These are phyloP conservation scores for Orbilia javanica DNA, from an alignment of 2,329 filamentous ascomycete genomes.

Conservation along the genomic window DNA sequence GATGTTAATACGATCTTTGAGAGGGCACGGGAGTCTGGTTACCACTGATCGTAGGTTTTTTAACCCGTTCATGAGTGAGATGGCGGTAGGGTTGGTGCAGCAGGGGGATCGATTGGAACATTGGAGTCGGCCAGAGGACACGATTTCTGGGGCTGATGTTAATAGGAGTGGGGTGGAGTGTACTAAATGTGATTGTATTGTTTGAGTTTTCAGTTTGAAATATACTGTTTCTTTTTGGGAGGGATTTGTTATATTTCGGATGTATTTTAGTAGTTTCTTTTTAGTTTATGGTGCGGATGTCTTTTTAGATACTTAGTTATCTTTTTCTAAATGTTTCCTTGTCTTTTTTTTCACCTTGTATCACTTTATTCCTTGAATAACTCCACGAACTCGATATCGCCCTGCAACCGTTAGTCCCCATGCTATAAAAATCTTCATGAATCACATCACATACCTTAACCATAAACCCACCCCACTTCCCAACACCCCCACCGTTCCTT, in stretches of 20 bases:
- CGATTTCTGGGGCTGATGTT: not conserved
- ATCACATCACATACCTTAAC: slow-evolving; percentile 34
- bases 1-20: not conserved
- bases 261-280: not conserved
- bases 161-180: not conserved
- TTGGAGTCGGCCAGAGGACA: not conserved
- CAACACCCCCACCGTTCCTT: slow-evolving; percentile 9
- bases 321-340: slow-evolving; percentile 30
- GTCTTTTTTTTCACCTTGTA: slow-evolving; percentile 9
- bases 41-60: not conserved
- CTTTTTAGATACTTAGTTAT: not conserved
- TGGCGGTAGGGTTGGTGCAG: not conserved
- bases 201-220: not conserved
- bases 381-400: slow-evolving; percentile 39
- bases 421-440: too few relatives aligned
- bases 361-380: slow-evolving; percentile 27
- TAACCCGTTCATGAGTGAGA: not conserved
- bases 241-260: not conserved
- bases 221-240: too few relatives aligned
- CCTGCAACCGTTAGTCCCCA: slow-evolving; percentile 8
- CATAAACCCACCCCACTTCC: slow-evolving; percentile 40
- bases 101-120: not conserved
- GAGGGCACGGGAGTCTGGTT: not conserved
- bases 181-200: not conserved
- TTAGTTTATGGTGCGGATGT: slow-evolving; percentile 6